Base-by-base conservation (phyloP, 768 basidiomycete genomes). In the Phaffia tasmanica region DNA sequence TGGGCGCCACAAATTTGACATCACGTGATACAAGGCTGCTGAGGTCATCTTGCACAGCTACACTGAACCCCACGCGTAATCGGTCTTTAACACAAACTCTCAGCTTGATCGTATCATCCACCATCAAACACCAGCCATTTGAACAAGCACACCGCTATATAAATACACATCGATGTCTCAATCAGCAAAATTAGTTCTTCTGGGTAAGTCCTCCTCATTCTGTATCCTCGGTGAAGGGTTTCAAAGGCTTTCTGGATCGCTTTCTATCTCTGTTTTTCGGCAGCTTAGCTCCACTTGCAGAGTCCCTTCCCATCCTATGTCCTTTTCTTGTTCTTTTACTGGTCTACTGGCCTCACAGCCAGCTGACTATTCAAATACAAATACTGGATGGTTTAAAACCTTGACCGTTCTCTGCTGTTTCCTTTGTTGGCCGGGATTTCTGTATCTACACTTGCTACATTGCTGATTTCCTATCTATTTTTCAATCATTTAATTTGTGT, bases 181-280 rank as follows among this genome's bases (percentile, higher is more conserved):
- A 51, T 57, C 55, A 27, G 67, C 67, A 29, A 97, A 97, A 77
- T 87, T 98, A 71, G 94, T 97, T 70, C 83, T 97, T 56, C 84
- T 97, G 70, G 95, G 95, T 89, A 69, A 70, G 83, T 79, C 27
- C 54, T 5, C 30, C 29, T 50, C 6, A 8, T 21, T 15, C 19
- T 50, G 11, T 42, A 42, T 42, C 11, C 35, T 42, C 11, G 35
- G 4, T 11, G 4, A 4, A 42, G 11, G 11, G 35, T 42, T 11
- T 42, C 11, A 11, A 11, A 42, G 11, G 35, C 35, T 42, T 42
- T 42, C 35, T 42, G 35, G 6, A 42, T 42, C 35, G 4, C 35
- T 42, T 46, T 35, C 55, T 0, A 4, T 56, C 18, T 19, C 18
- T 23, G 35, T 47, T 3, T n/a, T 21, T 49, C 55, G 49, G 27